phyloP scores from a whole-genome alignment of 805 yeast species.

The Yamadazyma ubonensis region DNA sequence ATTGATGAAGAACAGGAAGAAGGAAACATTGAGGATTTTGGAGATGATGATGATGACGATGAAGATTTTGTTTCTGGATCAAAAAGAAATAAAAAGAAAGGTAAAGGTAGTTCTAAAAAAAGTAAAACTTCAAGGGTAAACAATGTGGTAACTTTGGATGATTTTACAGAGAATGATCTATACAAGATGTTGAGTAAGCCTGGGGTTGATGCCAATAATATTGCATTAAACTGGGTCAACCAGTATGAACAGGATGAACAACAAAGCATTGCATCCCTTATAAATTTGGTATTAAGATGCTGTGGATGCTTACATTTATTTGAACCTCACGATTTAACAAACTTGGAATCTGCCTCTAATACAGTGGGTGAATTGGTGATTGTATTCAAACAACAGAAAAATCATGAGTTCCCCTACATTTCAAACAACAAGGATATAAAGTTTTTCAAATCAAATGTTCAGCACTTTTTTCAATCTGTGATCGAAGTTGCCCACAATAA shows the following conservation, averaged over 20 bases:
- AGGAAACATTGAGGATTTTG: not conserved
- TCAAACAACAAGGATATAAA: constrained; percentile 49
- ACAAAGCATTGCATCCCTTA: constrained; percentile 57
- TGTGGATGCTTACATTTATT: constrained; percentile 71
- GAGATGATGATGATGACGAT: not conserved
- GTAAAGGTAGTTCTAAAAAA: constrained; percentile 2
- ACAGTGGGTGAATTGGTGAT: constrained; percentile 73
- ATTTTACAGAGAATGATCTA: constrained; percentile 30
- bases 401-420: constrained; percentile 68
- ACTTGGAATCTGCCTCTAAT: constrained; percentile 65
- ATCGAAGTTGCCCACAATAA: constrained; percentile 57
- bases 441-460: constrained; percentile 53
- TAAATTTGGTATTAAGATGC: constrained; percentile 67
- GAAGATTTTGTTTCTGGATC: constrained; percentile 5
- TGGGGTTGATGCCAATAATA: constrained; percentile 29
- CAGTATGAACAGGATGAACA: constrained; percentile 25
- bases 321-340: constrained; percentile 72
- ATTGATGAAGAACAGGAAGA: not conserved
- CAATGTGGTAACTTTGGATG: no score
- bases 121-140: not conserved
- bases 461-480: constrained; percentile 54
- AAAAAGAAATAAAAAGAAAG: not conserved
- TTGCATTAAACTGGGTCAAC: constrained; percentile 42
- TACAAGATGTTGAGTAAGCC: constrained; percentile 31
- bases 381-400: constrained; percentile 55